Evolutionary conservation across 176 grass and related monocot species (phyloP), one percentile per base, ranked within the genome.

Genomic region (Phoenix dactylifera): DNA sequence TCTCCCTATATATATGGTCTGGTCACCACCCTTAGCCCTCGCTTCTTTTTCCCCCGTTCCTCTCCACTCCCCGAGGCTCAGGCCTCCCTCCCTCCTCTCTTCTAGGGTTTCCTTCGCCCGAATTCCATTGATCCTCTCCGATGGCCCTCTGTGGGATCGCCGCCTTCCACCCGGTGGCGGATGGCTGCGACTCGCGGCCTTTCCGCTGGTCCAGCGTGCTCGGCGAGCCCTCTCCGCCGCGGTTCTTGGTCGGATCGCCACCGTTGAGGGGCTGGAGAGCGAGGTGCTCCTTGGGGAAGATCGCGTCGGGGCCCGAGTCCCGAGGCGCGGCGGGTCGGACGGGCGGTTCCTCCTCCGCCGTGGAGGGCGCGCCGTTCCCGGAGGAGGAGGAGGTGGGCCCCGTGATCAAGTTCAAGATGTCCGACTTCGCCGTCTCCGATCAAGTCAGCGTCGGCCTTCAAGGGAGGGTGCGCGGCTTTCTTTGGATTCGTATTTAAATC

Each of bases 381-480:
- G 58, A 12, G 49, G 49, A 72, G 18, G 58, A 72, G 28, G 59
- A 54, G 23, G 16, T 51, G 50, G 83, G 83, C 6, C 83, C 87
- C 25, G 87, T 82, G 16, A 49, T 88, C 66, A 85, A 72, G 73
- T 97, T 97, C 72, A 64, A 59, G 26, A 85, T 91, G 83, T 75
- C 63, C 17, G 78, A 91, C 74, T 91, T 97, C 72, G 71, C 69
- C 5, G 67, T 97, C 25, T 81, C 83, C 15, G 85, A 79, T 73
- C 78, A 77, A 59, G 87, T 97, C 60, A 91, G 87, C 66, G 75
- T 97, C 48, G 87, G 92, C 16, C 92, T 97, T 80, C 92, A 97
- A 44, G 92, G 84, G 54, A 82, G 87, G 86, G 92, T 85, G 48
- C 50, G 83, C 51, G 23, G 55, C 5, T 24, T 4, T 18, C 30